Percentiles rank a stretch among this genome's conserved stretches.
Evolutionary conservation across 345 rosid genomes (phyloP).

Genomic region (Arabis hirsuta): DNA sequence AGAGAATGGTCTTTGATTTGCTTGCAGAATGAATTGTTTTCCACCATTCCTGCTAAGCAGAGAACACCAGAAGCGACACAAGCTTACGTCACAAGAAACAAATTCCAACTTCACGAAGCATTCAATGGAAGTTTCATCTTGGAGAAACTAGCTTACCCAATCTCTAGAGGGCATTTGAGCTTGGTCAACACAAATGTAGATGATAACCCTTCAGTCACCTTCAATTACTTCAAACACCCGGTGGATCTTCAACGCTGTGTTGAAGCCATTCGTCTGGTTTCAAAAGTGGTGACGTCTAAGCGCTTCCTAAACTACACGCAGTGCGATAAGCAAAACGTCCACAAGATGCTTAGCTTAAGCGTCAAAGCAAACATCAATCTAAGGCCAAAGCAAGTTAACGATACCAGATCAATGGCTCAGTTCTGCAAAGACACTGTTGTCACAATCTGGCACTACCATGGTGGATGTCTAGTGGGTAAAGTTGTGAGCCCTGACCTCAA

Average conservation of each 20-base stretch:
- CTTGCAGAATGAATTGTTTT: slow-evolving; percentile 49
- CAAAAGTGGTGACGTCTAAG: slow-evolving; percentile 66
- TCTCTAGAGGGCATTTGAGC: slow-evolving; percentile 72
- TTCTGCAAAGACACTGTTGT: slow-evolving; percentile 93
- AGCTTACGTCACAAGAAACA: slow-evolving; percentile 61
- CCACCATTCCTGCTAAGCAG: slow-evolving; percentile 73
- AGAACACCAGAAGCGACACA: slow-evolving; percentile 66
- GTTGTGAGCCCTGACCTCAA: slow-evolving; percentile 61
- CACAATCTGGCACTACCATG: slow-evolving; percentile 98
- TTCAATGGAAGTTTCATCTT: slow-evolving; percentile 94
- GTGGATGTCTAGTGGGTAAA: slow-evolving; percentile 86
- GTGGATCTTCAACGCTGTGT: slow-evolving; percentile 75
- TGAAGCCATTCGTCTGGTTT: slow-evolving; percentile 61
- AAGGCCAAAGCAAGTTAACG: slow-evolving; percentile 71
- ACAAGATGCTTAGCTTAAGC: slow-evolving; percentile 72
- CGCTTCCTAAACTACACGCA: slow-evolving; percentile 66
- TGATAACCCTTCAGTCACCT: slow-evolving; percentile 83
- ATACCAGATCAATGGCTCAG: slow-evolving; percentile 87
- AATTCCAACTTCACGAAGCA: slow-evolving; percentile 67
- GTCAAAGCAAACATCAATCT: slow-evolving; percentile 80
- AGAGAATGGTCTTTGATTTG: not conserved
- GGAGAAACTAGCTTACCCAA: slow-evolving; percentile 75
- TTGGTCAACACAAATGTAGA: slow-evolving; percentile 70
- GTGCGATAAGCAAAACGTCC: slow-evolving; percentile 52
- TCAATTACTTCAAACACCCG: slow-evolving; percentile 90